phyloP scores from a whole-genome alignment of 495 filamentous ascomycete species.

The Hyaloscypha finlandica region DNA sequence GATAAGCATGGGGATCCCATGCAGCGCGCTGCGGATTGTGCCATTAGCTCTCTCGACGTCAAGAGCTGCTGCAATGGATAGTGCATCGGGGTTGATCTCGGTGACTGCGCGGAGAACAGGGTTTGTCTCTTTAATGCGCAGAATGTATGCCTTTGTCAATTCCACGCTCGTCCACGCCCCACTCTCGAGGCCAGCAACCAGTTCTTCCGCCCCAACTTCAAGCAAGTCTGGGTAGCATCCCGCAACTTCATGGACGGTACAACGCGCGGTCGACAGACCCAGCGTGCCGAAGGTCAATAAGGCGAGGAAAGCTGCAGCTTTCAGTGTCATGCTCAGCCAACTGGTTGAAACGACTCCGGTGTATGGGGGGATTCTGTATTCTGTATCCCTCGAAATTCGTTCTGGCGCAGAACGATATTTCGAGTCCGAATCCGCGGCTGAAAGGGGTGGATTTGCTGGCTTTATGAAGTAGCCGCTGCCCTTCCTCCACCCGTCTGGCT shows the following conservation, averaged over 20 bases:
- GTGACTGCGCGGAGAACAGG: conserved; percentile 40
- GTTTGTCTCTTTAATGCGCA: conserved; percentile 46
- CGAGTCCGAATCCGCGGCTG: background rate
- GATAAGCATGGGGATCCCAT: conserved; percentile 73
- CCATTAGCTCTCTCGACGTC: conserved; percentile 61
- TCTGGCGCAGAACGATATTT: background rate
- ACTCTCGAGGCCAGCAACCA: conserved; percentile 49
- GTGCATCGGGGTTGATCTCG: conserved; percentile 50
- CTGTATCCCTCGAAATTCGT: background rate
- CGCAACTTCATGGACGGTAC: background rate
- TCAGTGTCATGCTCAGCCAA: background rate
- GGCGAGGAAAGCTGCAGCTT: background rate
- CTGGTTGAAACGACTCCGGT: background rate
- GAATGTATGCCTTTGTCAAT: conserved; percentile 51
- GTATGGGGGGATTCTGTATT: background rate
- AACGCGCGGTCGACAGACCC: background rate
- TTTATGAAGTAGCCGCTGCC: no score
- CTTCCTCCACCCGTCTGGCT: background rate
- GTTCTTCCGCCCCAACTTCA: conserved; percentile 53
- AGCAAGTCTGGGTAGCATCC: conserved; percentile 49
- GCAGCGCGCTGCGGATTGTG: conserved; percentile 58
- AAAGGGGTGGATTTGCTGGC: background rate
- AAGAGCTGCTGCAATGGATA: conserved; percentile 54
- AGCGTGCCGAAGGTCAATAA: background rate
- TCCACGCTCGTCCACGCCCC: conserved; percentile 57